phyloP scores from a whole-genome alignment of 371 early-diverging fungal species.

The Apophysomyces ossiformis region DNA sequence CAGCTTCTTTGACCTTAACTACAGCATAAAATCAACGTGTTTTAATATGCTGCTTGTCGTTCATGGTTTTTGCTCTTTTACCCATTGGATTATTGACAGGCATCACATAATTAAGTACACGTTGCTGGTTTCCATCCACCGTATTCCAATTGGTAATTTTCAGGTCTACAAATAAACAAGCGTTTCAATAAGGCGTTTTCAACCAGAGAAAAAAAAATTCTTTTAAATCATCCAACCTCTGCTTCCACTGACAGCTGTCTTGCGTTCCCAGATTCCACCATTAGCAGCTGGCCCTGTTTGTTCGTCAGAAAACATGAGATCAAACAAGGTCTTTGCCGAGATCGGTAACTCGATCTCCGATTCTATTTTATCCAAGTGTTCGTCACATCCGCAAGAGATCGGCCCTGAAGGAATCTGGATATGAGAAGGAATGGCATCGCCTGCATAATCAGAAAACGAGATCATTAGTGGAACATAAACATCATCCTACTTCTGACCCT shows the following conservation, averaged over 20 bases:
- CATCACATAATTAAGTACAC: conserved; percentile 53
- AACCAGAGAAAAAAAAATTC: neutral
- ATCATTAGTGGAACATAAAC: neutral
- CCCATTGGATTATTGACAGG: conserved; percentile 61
- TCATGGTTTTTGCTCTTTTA: conserved; percentile 1
- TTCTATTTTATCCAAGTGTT: conserved; percentile 70
- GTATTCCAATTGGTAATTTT: conserved; percentile 47
- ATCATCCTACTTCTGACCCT: neutral
- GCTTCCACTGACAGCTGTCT: conserved; percentile 50
- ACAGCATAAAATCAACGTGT: neutral
- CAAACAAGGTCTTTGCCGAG: conserved; percentile 66
- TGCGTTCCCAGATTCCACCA: conserved; percentile 51
- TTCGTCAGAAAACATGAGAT: conserved; percentile 59
- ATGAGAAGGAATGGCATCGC: conserved; percentile 40
- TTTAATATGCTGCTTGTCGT: too few relatives aligned
- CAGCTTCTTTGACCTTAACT: conserved; percentile 63
- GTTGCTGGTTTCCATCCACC: conserved; percentile 40
- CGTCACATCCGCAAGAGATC: conserved; percentile 64
- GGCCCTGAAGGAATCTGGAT: conserved; percentile 56
- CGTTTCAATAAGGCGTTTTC: too few relatives aligned
- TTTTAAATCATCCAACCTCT: conserved; percentile 26
- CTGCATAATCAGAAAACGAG: conserved; percentile 9
- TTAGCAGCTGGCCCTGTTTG: conserved; percentile 22
- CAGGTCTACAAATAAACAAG: conserved; percentile 31
- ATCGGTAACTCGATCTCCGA: conserved; percentile 57